phyloP scores from a whole-genome alignment of 768 basidiomycete genomes.

The Panaeolus cyanescens region DNA sequence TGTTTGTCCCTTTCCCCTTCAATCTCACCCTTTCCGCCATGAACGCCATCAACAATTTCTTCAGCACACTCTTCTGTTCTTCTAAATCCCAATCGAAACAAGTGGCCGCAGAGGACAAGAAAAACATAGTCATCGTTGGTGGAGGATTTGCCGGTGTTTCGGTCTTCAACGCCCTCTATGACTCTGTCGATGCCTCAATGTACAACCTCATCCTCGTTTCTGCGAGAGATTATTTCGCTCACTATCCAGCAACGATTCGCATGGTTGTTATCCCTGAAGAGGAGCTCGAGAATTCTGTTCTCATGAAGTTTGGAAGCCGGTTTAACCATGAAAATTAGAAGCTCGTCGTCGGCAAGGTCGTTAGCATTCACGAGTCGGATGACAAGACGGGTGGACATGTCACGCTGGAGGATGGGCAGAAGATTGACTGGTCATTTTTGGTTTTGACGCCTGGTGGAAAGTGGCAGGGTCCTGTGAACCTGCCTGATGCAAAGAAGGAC shows the following conservation, averaged over 20 bases:
- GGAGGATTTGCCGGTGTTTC: constrained; percentile 52
- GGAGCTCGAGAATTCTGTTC: constrained; percentile 24
- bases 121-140: constrained; percentile 31
- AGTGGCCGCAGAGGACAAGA: constrained; percentile 2
- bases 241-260: constrained; percentile 50
- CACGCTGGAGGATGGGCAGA: constrained; percentile 44
- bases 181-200: constrained; percentile 40
- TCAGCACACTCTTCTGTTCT: neutral
- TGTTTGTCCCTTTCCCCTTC: neutral
- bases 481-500: constrained; percentile 24
- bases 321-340: constrained; percentile 29
- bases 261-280: constrained; percentile 43
- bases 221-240: constrained; percentile 45
- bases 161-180: constrained; percentile 29
- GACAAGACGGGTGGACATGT: constrained; percentile 38
- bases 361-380: constrained; percentile 22
- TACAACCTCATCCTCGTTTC: constrained; percentile 55
- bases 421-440: constrained; percentile 49
- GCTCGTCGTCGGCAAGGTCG: constrained; percentile 36
- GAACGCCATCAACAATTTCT: neutral
- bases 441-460: constrained; percentile 55
- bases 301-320: constrained; percentile 22
- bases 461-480: constrained; percentile 42
- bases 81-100: neutral
- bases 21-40: neutral